phyloP scores from a whole-genome alignment of 805 yeast species.

The Candida ulmi region DNA sequence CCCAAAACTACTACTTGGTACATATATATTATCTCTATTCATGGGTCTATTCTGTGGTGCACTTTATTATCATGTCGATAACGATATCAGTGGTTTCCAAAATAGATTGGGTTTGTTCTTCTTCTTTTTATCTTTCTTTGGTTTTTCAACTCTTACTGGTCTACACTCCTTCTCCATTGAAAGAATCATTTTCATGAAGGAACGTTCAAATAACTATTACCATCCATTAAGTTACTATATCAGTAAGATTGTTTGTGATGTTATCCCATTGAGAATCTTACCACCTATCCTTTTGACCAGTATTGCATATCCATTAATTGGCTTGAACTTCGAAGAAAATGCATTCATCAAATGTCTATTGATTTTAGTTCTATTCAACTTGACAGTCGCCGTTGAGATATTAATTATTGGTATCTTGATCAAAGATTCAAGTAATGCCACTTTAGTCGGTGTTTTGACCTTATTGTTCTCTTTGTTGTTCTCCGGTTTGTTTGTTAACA shows the following conservation, averaged over 20 bases:
- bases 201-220: slow-evolving; percentile 92
- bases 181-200: slow-evolving; percentile 83
- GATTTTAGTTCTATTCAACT: slow-evolving; percentile 75
- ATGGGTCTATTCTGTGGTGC: slow-evolving; percentile 84
- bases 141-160: slow-evolving; percentile 90
- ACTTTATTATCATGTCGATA: slow-evolving; percentile 73
- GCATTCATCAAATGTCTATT: slow-evolving; percentile 67
- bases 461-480: slow-evolving; percentile 81
- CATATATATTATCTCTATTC: slow-evolving; percentile 69
- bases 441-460: slow-evolving; percentile 79
- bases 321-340: slow-evolving; percentile 70
- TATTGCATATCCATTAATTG: slow-evolving; percentile 86
- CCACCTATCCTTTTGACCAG: slow-evolving; percentile 83
- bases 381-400: slow-evolving; percentile 81
- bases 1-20: slow-evolving; percentile 82
- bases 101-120: slow-evolving; percentile 91
- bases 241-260: slow-evolving; percentile 85
- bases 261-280: slow-evolving; percentile 85
- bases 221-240: slow-evolving; percentile 79
- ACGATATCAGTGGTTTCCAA: slow-evolving; percentile 95
- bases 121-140: slow-evolving; percentile 85
- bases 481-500: slow-evolving; percentile 91
- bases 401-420: slow-evolving; percentile 83
- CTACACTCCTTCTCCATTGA: slow-evolving; percentile 85
- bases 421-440: slow-evolving; percentile 88